Evolutionary conservation across 768 basidiomycete genomes (phyloP).

Genomic region (Lentinula sp.): DNA sequence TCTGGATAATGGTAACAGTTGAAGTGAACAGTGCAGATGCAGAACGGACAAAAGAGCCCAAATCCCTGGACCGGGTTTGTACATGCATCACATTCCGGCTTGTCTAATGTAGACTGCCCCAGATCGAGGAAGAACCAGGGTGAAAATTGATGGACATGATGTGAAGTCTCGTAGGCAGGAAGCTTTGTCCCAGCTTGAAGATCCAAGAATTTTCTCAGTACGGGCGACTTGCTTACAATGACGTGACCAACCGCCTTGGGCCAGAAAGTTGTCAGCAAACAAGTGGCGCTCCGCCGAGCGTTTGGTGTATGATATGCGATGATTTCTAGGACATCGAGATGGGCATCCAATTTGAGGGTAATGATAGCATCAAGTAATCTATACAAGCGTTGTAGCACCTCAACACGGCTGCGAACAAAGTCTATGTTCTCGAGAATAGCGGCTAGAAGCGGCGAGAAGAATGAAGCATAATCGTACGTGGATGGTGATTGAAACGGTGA

Average conservation of each 20-base stretch:
- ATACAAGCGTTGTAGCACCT: constrained; percentile 43
- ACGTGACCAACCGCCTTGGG: constrained; percentile 66
- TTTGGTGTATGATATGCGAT: constrained; percentile 58
- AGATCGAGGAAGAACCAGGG: constrained; percentile 52
- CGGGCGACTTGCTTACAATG: constrained; percentile 41
- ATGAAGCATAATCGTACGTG: constrained; percentile 55
- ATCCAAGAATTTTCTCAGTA: constrained; percentile 10
- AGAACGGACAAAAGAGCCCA: constrained; percentile 66
- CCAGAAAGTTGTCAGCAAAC: constrained; percentile 57
- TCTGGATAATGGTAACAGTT: constrained; percentile 72
- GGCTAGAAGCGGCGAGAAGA: constrained; percentile 58
- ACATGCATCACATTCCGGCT: constrained; percentile 53
- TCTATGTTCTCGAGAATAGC: constrained; percentile 57
- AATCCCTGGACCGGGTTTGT: constrained; percentile 52
- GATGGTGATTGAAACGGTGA: constrained; percentile 49
- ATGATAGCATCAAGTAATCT: constrained; percentile 50
- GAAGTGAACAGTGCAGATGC: constrained; percentile 66
- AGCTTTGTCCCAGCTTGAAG: constrained; percentile 2
- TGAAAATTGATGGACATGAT: constrained; percentile 58
- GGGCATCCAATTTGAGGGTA: constrained; percentile 57
- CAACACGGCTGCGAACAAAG: constrained; percentile 23
- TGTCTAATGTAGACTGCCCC: constrained; percentile 20
- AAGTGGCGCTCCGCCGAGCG: constrained; percentile 49
- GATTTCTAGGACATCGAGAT: constrained; percentile 66
- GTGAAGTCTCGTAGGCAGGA: constrained; percentile 10